These are phyloP conservation scores for Colletotrichum graminicola DNA, from an alignment of 2,329 filamentous ascomycete species.

Conservation along the genomic window DNA sequence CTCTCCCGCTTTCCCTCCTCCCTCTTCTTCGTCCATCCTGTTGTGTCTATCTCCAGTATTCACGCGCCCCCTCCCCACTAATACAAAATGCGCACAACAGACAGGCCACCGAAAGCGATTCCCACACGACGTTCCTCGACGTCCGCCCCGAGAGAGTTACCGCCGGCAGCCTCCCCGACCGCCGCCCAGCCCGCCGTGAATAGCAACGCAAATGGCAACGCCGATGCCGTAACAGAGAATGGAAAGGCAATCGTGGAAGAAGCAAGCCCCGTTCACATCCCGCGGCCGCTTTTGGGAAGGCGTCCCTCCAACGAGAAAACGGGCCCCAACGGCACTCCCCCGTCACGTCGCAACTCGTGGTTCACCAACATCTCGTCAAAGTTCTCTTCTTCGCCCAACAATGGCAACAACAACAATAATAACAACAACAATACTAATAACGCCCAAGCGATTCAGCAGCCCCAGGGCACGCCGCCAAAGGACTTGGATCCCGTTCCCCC, in stretches of 20 bases:
- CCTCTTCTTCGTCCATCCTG: slow-evolving; percentile 10
- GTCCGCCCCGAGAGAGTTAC: slow-evolving; percentile 29
- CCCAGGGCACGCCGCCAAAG: slow-evolving; percentile 51
- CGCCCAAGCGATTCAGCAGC: slow-evolving; percentile 51
- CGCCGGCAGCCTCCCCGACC: slow-evolving; percentile 29
- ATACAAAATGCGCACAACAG: slow-evolving; percentile 38
- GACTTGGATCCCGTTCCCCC: slow-evolving; percentile 51
- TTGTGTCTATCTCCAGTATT: slow-evolving; percentile 1
- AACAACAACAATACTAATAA: slow-evolving; percentile 50
- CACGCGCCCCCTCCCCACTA: slow-evolving; percentile 11
- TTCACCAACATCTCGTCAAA: slow-evolving; percentile 94
- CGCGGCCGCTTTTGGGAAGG: slow-evolving; percentile 50
- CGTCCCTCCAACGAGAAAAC: slow-evolving; percentile 50
- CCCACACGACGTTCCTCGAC: slow-evolving; percentile 31
- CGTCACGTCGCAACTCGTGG: slow-evolving; percentile 82
- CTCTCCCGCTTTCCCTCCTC: slow-evolving; percentile 2
- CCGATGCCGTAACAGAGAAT: slow-evolving; percentile 26
- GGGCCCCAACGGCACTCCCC: slow-evolving; percentile 50
- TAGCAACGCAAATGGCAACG: slow-evolving; percentile 34
- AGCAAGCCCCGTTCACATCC: slow-evolving; percentile 48
- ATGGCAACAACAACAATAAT: slow-evolving; percentile 46
- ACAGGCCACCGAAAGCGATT: slow-evolving; percentile 32
- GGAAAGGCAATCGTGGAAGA: slow-evolving; percentile 30
- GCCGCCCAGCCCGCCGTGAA: slow-evolving; percentile 19
- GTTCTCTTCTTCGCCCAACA: slow-evolving; percentile 74